Evolutionary conservation across 768 basidiomycete species (phyloP), one percentile per base, ranked within the genome.

Genomic region (Russula vinacea): DNA sequence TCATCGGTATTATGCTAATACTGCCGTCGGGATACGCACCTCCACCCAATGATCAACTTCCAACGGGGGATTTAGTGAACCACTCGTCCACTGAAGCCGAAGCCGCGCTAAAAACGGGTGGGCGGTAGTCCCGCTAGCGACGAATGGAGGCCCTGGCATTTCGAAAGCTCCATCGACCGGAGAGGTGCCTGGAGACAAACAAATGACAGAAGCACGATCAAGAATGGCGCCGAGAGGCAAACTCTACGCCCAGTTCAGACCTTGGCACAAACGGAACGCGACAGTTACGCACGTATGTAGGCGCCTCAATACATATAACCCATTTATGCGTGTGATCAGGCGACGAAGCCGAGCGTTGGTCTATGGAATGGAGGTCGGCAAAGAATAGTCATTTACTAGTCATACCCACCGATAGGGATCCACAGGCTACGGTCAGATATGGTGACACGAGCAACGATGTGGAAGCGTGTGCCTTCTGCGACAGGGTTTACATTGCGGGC

Each of bases 11-110:
- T 52, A 61, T n/a, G 35, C 51, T 39, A n/a, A 35, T 8, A 17
- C 29, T 22, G 13, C 35, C 29, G 17, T 17, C 19, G n/a, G 13
- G 16, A 40, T 37, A 13, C 76, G 62, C 68, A 81, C 82, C 68
- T 83, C 80, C 8, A 83, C 76, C 81, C 81, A 84, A 57, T 83
- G 81, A 10, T 83, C 81, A 19, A 83, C 72, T 52, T 78, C 78
- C 65, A 76, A 75, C 1, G 73, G 69, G 13, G 76, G 70, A 66
- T 79, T 83, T 56, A 75, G 75, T 24, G 71, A 70, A 16, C 78
- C 79, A 29, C 70, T 74, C 0, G 81, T 78, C 56, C 73, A 74
- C 62, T 80, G 76, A 19, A 80, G 74, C 19, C 77, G 79, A 58
- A 78, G 73, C 6, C 76, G 71, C 2, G 78, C 72, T 22, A 74